Base-by-base conservation (phyloP, 169 alveolate species). In the Plasmodium adleri region DNA sequence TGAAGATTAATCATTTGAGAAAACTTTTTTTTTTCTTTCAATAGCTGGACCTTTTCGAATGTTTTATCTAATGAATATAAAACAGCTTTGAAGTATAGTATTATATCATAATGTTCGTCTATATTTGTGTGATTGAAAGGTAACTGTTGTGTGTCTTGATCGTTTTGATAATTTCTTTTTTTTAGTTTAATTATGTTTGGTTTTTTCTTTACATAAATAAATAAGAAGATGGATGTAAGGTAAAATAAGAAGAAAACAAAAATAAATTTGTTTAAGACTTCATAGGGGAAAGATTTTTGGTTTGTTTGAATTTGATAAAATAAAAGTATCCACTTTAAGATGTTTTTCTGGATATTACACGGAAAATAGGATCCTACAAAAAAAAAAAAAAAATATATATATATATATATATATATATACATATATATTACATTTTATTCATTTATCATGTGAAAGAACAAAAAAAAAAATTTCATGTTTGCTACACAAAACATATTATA, bases 181-280 rank as follows among this genome's bases (percentile, higher is more conserved):
- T 66, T 78, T 15, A 66, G 22, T 78, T 67, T 78, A 22, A 66
- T 58, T 6, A 22, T 28, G 47, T 78, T 20, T 66, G 66, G 68
- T 66, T 26, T 52, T 67, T 78, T 67, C 52, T 78, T 78, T 78
- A 78, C 47, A 78, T 66, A 78, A 5, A 78, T 78, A n/a, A 32
- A 64, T 70, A 78, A 15, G 17, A 60, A 78, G 7, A 78, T 78
- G 15, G 90, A 78, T 10, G 90, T 78, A 22, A 78, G 66, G 28
- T 78, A 78, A 70, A 66, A 78, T 13, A 56, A 39, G 71, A 78
- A 78, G 50, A 78, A 78, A 17, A 52, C 52, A 54, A 78, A 78
- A 52, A 78, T 1, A 24, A 66, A 15, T 10, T 56, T 68, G 17
- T n/a, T 78, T 13, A 78, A 22, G 22, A 66, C 3, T 58, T 78